A percentile compares a stretch with the other conserved stretches of the same genome.
These are phyloP conservation scores for Venturia effusa DNA, from an alignment of 2,329 filamentous ascomycete genomes.

Conservation along the genomic window DNA sequence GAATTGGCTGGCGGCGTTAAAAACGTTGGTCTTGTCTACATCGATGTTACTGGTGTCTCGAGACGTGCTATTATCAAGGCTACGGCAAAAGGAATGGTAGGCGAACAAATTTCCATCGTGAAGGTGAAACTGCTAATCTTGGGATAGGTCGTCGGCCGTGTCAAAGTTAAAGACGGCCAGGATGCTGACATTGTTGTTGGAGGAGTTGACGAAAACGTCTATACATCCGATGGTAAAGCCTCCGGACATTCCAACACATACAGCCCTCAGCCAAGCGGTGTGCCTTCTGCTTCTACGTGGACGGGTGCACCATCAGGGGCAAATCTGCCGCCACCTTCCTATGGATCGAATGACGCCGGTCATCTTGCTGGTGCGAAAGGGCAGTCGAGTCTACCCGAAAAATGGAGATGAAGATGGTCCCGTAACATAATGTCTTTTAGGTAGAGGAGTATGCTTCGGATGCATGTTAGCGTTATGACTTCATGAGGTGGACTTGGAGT, in stretches of 20 bases:
- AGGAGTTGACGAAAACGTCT: conserved; percentile 39
- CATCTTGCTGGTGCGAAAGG: not conserved
- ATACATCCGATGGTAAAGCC: not conserved
- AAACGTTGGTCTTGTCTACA: conserved; percentile 95
- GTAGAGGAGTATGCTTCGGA: too few species aligned
- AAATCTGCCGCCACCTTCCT: not conserved
- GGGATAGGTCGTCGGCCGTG: conserved; percentile 77
- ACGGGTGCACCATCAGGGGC: not conserved
- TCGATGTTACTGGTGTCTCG: conserved; percentile 89
- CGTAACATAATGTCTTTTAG: not conserved
- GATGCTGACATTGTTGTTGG: conserved; percentile 66
- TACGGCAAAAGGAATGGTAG: conserved; percentile 81
- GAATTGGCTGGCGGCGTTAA: conserved; percentile 78
- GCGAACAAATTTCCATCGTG: conserved; percentile 41
- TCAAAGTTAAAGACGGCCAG: conserved; percentile 39
- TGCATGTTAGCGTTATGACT: not conserved
- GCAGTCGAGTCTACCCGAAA: not conserved
- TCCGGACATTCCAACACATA: not conserved
- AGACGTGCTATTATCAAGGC: conserved; percentile 83
- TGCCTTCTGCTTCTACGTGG: not conserved
- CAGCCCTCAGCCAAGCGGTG: not conserved
- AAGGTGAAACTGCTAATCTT: conserved; percentile 51
- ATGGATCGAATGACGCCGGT: not conserved
- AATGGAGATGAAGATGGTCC: not conserved
- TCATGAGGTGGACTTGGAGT: not conserved